Evolutionary conservation across 495 filamentous ascomycete species (phyloP).

Genomic region (Lepraria neglecta): DNA sequence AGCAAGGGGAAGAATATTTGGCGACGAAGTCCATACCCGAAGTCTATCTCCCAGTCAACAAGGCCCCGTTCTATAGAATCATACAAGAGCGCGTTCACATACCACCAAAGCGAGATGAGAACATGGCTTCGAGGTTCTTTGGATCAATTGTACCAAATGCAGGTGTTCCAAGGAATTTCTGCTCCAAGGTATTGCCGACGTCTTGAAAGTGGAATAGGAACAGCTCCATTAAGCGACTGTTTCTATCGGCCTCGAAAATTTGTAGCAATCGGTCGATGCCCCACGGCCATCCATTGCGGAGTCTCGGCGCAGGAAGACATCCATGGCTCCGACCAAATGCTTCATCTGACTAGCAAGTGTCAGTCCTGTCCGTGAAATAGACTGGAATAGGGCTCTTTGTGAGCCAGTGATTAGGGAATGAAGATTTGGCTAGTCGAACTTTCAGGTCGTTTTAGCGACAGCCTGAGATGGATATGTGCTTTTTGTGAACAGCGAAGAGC

Average conservation of each 20-base stretch:
- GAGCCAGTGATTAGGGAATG: background rate
- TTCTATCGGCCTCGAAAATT: conserved; percentile 32
- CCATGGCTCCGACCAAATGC: conserved; percentile 26
- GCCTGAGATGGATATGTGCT: background rate
- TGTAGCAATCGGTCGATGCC: conserved; percentile 36
- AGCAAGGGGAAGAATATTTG: conserved; percentile 36
- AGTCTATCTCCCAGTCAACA: conserved; percentile 28
- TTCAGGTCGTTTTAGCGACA: background rate
- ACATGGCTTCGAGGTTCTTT: conserved; percentile 36
- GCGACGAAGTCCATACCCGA: conserved; percentile 30
- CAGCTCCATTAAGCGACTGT: conserved; percentile 32
- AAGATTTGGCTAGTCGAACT: background rate
- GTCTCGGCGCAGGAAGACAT: conserved; percentile 31
- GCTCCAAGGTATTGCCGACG: conserved; percentile 30
- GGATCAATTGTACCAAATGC: conserved; percentile 34
- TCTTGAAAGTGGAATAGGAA: conserved; percentile 34
- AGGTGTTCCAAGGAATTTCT: conserved; percentile 28
- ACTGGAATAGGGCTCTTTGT: background rate
- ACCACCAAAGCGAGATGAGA: conserved; percentile 40
- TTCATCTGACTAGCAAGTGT: conserved; percentile 2
- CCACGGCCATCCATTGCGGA: conserved; percentile 35
- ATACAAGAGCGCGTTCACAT: background rate
- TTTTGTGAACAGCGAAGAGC: background rate
- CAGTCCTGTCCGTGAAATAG: conserved; percentile 6
- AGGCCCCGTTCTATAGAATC: background rate